These are phyloP conservation scores for Anthostomella pinea DNA, from an alignment of 2,329 filamentous ascomycete genomes.

Conservation along the genomic window DNA sequence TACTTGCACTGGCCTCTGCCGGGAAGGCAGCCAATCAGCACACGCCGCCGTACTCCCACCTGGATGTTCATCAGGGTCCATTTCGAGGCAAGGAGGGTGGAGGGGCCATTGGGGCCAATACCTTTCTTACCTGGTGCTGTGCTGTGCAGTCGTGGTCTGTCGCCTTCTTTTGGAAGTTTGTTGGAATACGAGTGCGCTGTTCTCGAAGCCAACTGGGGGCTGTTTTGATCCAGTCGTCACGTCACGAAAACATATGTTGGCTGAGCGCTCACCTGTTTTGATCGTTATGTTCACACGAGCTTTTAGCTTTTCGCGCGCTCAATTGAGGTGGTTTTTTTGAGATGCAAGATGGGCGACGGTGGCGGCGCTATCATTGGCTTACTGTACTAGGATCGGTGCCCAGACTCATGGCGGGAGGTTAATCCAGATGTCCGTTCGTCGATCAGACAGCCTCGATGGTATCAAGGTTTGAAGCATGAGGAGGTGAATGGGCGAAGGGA, in stretches of 20 bases:
- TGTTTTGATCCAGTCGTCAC: neutral
- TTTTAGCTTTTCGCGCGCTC: no score
- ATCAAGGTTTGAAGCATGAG: neutral
- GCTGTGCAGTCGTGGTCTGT: conserved; percentile 8
- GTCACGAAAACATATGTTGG: neutral
- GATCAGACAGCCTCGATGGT: conserved; percentile 14
- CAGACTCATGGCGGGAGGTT: conserved; percentile 10
- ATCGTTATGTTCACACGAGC: no score
- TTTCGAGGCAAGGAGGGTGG: conserved; percentile 28
- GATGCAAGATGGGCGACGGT: no score
- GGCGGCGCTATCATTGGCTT: conserved; percentile 12
- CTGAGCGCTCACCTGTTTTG: neutral
- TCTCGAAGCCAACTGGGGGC: conserved; percentile 1
- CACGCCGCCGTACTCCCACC: conserved; percentile 13
- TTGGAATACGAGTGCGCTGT: conserved; percentile 9
- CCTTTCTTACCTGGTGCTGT: conserved; percentile 16
- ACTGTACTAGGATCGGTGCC: conserved; percentile 11
- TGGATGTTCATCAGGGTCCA: conserved; percentile 25
- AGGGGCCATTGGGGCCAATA: conserved; percentile 18
- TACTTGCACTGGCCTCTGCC: conserved; percentile 22
- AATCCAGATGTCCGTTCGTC: conserved; percentile 7
- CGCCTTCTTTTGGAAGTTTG: no score
- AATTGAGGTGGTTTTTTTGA: no score
- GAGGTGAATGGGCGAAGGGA: no score
- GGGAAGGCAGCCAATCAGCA: conserved; percentile 28